Base-by-base conservation (phyloP, 2,329 filamentous ascomycete genomes). In the Madurella fahalii region DNA sequence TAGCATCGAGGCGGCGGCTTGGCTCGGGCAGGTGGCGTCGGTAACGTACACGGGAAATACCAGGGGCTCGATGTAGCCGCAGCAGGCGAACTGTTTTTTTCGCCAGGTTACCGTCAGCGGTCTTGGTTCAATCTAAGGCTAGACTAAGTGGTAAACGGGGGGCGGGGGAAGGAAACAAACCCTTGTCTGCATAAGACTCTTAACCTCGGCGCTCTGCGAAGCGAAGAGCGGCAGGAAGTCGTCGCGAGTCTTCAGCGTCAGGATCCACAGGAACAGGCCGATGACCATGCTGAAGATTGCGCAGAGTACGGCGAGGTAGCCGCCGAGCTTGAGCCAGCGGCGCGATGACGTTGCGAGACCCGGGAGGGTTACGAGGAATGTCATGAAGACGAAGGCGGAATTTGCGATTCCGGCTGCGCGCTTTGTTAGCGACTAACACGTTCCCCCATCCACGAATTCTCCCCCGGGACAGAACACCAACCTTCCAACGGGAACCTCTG, bases 61-160 rank as follows among this genome's bases (percentile, higher is more conserved):
- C 4, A 84, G 86, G 69, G 80, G 83, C 72, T 91, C 90, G 63
- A 81, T 73, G 73, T 89, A 94, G 58, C 89, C 89, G 64, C 89
- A 94, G 81, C 89, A 94, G 63, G 82, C 69, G 68, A 93, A 92
- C 84, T 90, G 65, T 4, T 4, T 37, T 4, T 48, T 30, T 25
- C 11, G 11, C 43, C n/a, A 64, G 34, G 39, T 59, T 47, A 58
- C 40, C 25, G 25, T 62, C 32, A 64, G 59, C 62, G 65, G 20
- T 16, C 17, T 44, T 11, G n/a, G 12, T 9, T 17, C n/a, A n/a
- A 4, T 5, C 25, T 25, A 25, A 17, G 15, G 16, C 17, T 16
- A 17, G 5, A n/a, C n/a, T n/a, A n/a, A n/a, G n/a, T n/a, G n/a
- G 60, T 50, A 61, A 47, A 12, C 9, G 12, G n/a, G 4, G 9